phyloP scores from a whole-genome alignment of 495 filamentous ascomycete genomes.

The Neurospora sp. region DNA sequence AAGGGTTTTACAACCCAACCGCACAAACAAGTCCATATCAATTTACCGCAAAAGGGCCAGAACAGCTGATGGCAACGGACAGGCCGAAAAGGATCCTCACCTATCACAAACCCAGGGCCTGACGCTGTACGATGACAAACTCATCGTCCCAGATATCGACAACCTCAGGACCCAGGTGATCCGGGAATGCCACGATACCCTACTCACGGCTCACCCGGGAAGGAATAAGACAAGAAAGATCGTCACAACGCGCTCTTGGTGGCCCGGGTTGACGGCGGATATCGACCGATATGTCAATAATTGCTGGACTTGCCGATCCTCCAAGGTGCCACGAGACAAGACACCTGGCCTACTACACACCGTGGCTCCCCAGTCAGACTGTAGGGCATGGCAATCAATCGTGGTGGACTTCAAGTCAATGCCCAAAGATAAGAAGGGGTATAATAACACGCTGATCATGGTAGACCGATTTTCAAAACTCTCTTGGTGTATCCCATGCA shows the following conservation, averaged over 20 bases:
- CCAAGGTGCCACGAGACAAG: slow-evolving; percentile 1
- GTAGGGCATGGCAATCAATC: background rate
- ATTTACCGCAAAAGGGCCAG: too few species aligned
- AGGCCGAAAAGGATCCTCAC: background rate
- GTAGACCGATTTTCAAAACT: too few species aligned
- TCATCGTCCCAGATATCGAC: background rate
- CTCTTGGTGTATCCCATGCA: too few species aligned
- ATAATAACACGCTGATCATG: background rate
- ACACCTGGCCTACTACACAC: background rate
- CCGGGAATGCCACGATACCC: background rate
- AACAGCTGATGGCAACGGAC: background rate
- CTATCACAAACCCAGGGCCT: background rate
- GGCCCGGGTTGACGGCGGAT: background rate
- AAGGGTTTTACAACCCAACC: too few species aligned
- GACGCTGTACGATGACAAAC: background rate
- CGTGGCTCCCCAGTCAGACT: background rate
- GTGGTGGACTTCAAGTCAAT: slow-evolving; percentile 3
- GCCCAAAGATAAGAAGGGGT: background rate
- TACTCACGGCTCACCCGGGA: background rate
- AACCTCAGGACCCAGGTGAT: background rate
- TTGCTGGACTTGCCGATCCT: background rate
- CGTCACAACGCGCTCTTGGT: background rate
- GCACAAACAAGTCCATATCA: too few species aligned
- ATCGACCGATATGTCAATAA: background rate
- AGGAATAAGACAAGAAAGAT: slow-evolving; percentile 2